Base-by-base conservation (phyloP, 2,329 filamentous ascomycete species). In the Diaporthe sp. region DNA sequence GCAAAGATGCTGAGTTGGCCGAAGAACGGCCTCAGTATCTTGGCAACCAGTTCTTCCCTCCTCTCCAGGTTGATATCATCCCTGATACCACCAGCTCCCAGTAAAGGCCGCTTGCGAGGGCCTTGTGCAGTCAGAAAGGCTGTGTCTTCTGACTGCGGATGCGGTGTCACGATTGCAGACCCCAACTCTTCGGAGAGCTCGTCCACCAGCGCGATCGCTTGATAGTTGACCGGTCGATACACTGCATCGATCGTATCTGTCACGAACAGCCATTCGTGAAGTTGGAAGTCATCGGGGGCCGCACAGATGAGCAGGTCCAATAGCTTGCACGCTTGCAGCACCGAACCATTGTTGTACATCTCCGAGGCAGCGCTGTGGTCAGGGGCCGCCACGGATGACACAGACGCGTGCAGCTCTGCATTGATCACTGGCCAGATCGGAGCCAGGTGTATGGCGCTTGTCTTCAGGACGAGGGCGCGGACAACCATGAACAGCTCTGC, bases 221-320 rank as follows among this genome's bases (percentile, higher is more conserved):
- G 89, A 85, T 93, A 93, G 71, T 88, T 86, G 19, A 91, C 85
- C 0, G 95, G 92, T 17, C 94, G 92, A 84, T 99, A 98, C 46
- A 99, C 94, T 1, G 97, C 96, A 80, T 99, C 97, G 78, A 98
- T 96, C 19, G 96, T 98, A 84, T 99, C 97, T 2, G 95, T 98
- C 73, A 99, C 93, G 83, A 98, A 99, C 5, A 98, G 91, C 97
- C 97, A 99, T 86, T 98, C 95, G 80, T 98, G 94, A n/a, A 98
- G 90, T 84, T 98, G 97, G 85, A 98, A 99, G 83, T 99, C 97
- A 79, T 99, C 97, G 0, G 96, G 96, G 6, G 94, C 93, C 10
- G 96, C 88, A 58, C 95, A 93, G 19, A 98, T 90, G n/a, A 99
- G 88, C 28, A 95, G 88, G 81, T 99, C 97, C 4, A 99, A 89